Evolutionary conservation across 2,329 filamentous ascomycete genomes (phyloP).

Genomic region (Cryphonectria carpinicola): DNA sequence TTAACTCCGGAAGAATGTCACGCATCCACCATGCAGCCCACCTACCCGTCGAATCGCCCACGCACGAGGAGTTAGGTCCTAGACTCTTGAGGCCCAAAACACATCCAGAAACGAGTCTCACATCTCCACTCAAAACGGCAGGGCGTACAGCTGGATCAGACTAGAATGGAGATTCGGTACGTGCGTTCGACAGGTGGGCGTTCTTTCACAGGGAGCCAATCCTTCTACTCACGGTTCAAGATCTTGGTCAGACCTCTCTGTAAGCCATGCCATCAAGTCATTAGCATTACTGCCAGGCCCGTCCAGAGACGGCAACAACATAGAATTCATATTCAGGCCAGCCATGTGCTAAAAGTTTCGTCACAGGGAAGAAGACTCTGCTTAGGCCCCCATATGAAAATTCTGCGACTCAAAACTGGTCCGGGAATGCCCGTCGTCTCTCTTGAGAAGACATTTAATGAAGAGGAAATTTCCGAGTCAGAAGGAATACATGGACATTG

Average conservation of each 20-base stretch:
- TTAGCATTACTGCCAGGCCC: conserved; percentile 35
- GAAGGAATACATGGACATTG: neutral
- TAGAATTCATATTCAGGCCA: conserved; percentile 18
- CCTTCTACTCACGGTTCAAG: conserved; percentile 20
- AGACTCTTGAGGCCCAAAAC: neutral
- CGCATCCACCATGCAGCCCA: neutral
- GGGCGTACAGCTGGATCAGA: conserved; percentile 3
- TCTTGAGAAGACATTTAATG: neutral
- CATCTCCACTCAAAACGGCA: neutral
- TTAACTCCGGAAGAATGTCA: neutral
- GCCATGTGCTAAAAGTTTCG: neutral
- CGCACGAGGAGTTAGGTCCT: neutral
- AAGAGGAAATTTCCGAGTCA: neutral
- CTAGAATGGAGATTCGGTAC: neutral
- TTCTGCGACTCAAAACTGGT: conserved; percentile 11
- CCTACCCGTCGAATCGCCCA: conserved; percentile 19
- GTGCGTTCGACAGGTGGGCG: conserved; percentile 9
- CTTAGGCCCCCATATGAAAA: neutral
- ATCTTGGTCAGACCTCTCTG: conserved; percentile 30
- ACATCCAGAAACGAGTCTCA: neutral
- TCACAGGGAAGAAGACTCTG: neutral
- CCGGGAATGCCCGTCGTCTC: neutral
- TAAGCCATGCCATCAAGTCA: conserved; percentile 34
- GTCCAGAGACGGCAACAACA: conserved; percentile 31
- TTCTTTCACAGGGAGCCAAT: neutral